Evolutionary conservation across 2,329 filamentous ascomycete species (phyloP).

Genomic region (Rutstroemia sydowiana): DNA sequence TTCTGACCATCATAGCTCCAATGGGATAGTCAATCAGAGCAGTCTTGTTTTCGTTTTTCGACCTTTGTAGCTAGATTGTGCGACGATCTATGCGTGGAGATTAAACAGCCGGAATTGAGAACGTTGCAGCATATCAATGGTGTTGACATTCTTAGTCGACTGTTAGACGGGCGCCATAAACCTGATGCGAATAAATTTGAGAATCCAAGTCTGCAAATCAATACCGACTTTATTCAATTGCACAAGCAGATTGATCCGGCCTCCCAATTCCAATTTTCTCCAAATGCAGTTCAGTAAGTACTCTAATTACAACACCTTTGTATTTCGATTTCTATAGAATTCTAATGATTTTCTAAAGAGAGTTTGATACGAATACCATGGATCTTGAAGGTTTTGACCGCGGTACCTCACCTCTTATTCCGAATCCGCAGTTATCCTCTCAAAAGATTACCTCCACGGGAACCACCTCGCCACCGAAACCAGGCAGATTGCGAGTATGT

Average conservation of each 20-base stretch:
- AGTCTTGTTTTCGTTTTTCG: conserved; percentile 14
- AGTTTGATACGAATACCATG: neutral
- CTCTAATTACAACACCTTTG: neutral
- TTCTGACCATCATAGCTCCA: neutral
- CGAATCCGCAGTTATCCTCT: neutral
- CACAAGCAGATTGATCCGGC: neutral
- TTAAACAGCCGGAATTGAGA: conserved; percentile 3
- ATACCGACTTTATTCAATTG: neutral
- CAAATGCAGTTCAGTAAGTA: neutral
- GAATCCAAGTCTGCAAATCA: conserved; percentile 1
- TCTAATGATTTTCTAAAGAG: neutral
- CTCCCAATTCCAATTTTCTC: neutral
- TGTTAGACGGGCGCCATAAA: conserved; percentile 10
- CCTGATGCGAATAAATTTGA: conserved; percentile 1
- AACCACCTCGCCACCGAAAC: neutral
- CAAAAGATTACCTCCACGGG: neutral
- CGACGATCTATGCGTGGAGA: conserved; percentile 15
- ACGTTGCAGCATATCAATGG: conserved; percentile 16
- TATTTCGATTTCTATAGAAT: neutral
- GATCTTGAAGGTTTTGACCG: too few species aligned
- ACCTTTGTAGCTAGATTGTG: conserved; percentile 17
- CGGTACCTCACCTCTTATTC: too few species aligned
- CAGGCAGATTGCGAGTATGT: neutral
- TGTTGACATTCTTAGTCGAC: conserved; percentile 17
- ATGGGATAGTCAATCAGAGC: conserved; percentile 17